Evolutionary conservation across 495 filamentous ascomycete species (phyloP).

Genomic region (Trichoderma virens): DNA sequence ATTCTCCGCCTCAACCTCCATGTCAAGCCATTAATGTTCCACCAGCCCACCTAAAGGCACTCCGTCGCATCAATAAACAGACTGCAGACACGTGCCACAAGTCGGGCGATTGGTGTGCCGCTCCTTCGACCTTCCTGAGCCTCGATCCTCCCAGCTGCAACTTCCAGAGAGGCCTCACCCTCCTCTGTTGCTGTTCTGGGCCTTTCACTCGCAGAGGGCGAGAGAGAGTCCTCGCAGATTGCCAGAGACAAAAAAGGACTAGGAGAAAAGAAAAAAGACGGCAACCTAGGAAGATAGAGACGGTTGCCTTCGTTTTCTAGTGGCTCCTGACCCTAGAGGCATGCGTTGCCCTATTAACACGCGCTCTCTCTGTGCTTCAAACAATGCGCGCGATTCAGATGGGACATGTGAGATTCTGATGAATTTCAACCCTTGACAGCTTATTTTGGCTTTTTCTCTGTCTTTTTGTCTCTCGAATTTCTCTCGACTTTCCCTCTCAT

Average conservation of each 20-base stretch:
- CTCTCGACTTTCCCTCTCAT: neutral
- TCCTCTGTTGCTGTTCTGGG: neutral
- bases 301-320: neutral
- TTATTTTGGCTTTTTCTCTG: too few species aligned
- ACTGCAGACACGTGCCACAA: neutral
- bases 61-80: neutral
- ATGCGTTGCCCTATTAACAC: neutral
- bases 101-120: neutral
- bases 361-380: neutral
- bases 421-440: neutral
- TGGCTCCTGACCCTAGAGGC: neutral
- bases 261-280: neutral
- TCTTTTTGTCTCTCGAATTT: neutral
- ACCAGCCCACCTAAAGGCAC: neutral
- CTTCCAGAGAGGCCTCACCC: neutral
- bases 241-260: neutral
- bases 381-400: neutral
- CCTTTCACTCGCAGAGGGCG: neutral
- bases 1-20: neutral
- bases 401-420: neutral
- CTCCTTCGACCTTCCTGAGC: neutral
- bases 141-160: neutral
- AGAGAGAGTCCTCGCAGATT: neutral
- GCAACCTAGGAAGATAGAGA: neutral
- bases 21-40: neutral